These are phyloP conservation scores for Candida pseudofarinosa DNA, from an alignment of 805 yeast species.

Conservation along the genomic window DNA sequence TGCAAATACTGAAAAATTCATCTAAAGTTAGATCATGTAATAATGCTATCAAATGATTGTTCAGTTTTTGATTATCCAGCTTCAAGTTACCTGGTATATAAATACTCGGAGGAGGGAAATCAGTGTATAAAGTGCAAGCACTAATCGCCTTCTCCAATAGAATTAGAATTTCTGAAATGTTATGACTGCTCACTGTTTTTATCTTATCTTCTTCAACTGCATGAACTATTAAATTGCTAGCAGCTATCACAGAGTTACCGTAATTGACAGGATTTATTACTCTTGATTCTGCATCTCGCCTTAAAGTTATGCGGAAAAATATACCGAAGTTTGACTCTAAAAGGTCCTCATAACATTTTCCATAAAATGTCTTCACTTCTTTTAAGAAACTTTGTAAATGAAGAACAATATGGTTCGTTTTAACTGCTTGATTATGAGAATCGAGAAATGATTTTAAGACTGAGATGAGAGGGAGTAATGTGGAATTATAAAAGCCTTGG, in stretches of 20 bases:
- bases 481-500: conserved; percentile 5
- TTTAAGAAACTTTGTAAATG: conserved; percentile 17
- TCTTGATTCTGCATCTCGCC: conserved; percentile 56
- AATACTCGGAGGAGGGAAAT: conserved; percentile 42
- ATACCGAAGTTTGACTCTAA: conserved; percentile 31
- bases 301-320: conserved; percentile 34
- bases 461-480: conserved; percentile 11
- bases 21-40: conserved; percentile 62
- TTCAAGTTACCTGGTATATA: conserved; percentile 24
- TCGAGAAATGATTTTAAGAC: conserved; percentile 3
- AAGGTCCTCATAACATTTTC: conserved; percentile 19
- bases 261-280: conserved; percentile 54
- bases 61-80: conserved; percentile 7
- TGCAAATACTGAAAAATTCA: conserved; percentile 61
- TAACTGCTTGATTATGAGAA: not conserved
- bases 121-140: conserved; percentile 34
- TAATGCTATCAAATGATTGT: conserved; percentile 44
- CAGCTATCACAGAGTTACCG: conserved; percentile 61
- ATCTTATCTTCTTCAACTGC: conserved; percentile 63
- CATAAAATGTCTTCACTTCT: not conserved
- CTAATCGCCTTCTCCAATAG: conserved; percentile 57
- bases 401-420: not conserved
- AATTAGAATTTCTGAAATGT: conserved; percentile 55
- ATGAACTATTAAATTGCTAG: conserved; percentile 54
- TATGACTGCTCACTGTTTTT: conserved; percentile 47